Base-by-base conservation (phyloP, 1,284 basidiomycete genomes). In the Tilletia setariae region DNA sequence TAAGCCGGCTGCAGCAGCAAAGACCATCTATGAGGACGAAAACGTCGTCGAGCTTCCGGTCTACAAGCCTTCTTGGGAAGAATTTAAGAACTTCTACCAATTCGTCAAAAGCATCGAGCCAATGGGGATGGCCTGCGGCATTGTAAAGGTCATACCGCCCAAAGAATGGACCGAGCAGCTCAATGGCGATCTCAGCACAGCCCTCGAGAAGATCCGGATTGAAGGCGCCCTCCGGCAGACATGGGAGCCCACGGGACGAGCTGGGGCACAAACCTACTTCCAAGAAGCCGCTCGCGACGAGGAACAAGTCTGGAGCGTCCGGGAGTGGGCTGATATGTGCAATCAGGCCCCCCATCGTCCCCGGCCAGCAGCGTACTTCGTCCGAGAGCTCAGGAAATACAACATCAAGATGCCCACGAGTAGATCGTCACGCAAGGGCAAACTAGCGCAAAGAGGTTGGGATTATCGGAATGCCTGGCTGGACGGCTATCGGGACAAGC, bases 61-160 rank as follows among this genome's bases (percentile, higher is more conserved):
- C 21, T 82, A 80, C 59, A 64, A 74, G 63, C 80, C 80, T 9
- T 80, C 79, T 32, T 76, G 79, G 76, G 75, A 74, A 47, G 73
- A 81, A 56, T 82, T 82, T 56, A 61, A 68, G 19, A 78, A 82
- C 73, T 82, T 82, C 61, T 79, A 81, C 61, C 70, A 73, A 7
- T 80, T 72, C 70, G 79, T 78, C 67, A 68, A 75, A 35, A 74
- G 74, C 53, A 76, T 82, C 67, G 79, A 80, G 69, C 63, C 63
- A 8, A 78, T 76, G 75, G 80, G 80, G 42, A 80, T 81, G 79
- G 68, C 73, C 30, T 71, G 65, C 44, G 79, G 80, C 47, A 80
- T 81, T 61, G 76, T 82, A 70, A 82, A 82, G 46, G 69, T 82
- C 21, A 67, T 81, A 9, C 78, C 80, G 1, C 80, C 80, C 11